Evolutionary conservation across 2,329 filamentous ascomycete genomes (phyloP), one percentile per base, ranked within the genome.

Genomic region (Hypoxylon sp.): DNA sequence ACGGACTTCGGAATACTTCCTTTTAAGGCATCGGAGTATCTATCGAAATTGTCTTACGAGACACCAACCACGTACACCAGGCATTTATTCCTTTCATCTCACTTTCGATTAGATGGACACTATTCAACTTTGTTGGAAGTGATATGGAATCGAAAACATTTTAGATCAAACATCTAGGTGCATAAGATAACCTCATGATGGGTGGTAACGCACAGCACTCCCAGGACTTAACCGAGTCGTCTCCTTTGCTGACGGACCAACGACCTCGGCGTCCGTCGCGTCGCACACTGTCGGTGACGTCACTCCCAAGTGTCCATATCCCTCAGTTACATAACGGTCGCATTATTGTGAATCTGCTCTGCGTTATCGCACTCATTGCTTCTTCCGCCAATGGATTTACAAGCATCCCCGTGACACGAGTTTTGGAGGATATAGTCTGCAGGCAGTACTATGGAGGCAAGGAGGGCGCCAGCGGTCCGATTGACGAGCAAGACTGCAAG

Each of bases 341-440:
- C 53, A 73, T 75, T 42, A 77, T 81, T 19, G 73, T 78, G 13
- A 70, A 73, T 53, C 68, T 82, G 5, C 69, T 83, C 5, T 76
- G 77, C 46, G 55, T 70, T 19, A 76, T 80, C 3, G 69, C 78
- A 9, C 76, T 82, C 46, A 55, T 81, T 17, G 71, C 77, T 2
- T 70, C 74, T 0, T 76, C 74, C 39, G 73, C 77, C 1, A 71
- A 62, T 2, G 76, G 75, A 2, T 75, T 83, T 19, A 72, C 74
- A 63, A 65, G 48, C 2, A 76, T 82, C 17, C 80, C 81, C 1
- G 52, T 72, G 4, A 75, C 78, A 11, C 77, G 80, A 17, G 67
- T 81, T 17, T 72, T 78, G 29, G 81, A 83, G 63, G 79, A 83
- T 70, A 75, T 80, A 46, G 60, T 81, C 37, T 83, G 81, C 66